Evolutionary conservation across 2,329 filamentous ascomycete species (phyloP), one percentile per base, ranked within the genome.

Genomic region (Aspergillus sp.): DNA sequence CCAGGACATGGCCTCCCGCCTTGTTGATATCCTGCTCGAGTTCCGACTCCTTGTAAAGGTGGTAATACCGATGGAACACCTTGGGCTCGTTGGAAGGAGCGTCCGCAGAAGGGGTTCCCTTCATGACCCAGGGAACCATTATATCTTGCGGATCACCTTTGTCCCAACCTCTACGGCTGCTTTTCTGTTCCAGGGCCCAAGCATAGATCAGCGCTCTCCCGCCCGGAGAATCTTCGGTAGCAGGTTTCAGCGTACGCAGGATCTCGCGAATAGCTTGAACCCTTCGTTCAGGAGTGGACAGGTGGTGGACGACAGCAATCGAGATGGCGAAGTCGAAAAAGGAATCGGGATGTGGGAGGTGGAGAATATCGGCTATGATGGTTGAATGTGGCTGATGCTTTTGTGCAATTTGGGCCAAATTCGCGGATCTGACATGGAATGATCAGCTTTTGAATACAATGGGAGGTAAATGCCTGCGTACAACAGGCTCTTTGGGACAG

Each of bases 71-170:
- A 74, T 96, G 87, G 73, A 90, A 96, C 0, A 67, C 64, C 44
- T 62, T 64, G n/a, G 64, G 61, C 50, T 60, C n/a, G 15, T 54
- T 54, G 30, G 38, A 50, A 15, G 54, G 42, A 23, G n/a, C 39
- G 88, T 91, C 55, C 77, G 76, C 57, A 71, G 67, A 55, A 13
- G 66, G 54, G 17, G 71, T 70, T 25, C 71, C 70, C 68, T 80
- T 82, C 77, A 93, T 85, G 23, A 98, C 92, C 95, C 95, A 99
- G 13, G 95, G 93, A 51, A 99, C 95, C 80, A 98, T 90, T 62
- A 95, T 88, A 79, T 99, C 95, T 80, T 98, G 94, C 66, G 90
- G 85, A 63, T 89, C 86, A 19, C 87, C 88, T 73, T 90, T 88
- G 71, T 92, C 88, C 94, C 94, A 99, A 2, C 94, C 94, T 64